These are phyloP conservation scores for Talaromyces adpressus DNA, from an alignment of 495 filamentous ascomycete species.

Conservation along the genomic window DNA sequence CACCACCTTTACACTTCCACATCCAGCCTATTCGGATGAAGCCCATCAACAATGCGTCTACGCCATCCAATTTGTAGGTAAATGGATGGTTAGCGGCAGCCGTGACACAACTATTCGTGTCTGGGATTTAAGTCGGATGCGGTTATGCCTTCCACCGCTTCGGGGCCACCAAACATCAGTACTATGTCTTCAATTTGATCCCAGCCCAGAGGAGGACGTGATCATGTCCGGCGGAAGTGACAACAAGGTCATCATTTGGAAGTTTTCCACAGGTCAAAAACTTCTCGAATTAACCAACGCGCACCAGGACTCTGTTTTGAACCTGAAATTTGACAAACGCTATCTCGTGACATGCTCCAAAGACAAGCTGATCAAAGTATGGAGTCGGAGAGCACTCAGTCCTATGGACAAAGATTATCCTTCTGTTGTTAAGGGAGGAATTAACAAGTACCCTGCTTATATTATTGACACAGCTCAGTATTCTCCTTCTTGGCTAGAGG, in stretches of 20 bases:
- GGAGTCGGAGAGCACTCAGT: conserved; percentile 69
- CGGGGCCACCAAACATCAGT: conserved; percentile 78
- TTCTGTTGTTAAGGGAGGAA: conserved; percentile 24
- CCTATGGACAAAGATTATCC: conserved; percentile 66
- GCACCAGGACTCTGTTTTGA: conserved; percentile 88
- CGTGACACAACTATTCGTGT: conserved; percentile 81
- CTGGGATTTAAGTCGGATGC: conserved; percentile 80
- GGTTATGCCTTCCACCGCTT: conserved; percentile 65
- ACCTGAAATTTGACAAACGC: conserved; percentile 84
- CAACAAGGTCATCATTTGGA: conserved; percentile 82
- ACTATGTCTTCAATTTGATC: conserved; percentile 93
- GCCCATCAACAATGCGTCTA: conserved; percentile 92
- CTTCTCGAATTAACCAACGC: conserved; percentile 66
- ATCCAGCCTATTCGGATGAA: conserved; percentile 71
- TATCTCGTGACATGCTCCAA: conserved; percentile 96
- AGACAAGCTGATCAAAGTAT: conserved; percentile 92
- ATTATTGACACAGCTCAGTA: conserved; percentile 47
- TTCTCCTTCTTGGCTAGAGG: conserved; percentile 34
- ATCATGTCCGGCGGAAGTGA: conserved; percentile 94
- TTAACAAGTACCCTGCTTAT: conserved; percentile 43
- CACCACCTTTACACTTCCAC: conserved; percentile 83
- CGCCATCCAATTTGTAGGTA: conserved; percentile 78
- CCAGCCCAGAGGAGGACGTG: conserved; percentile 80
- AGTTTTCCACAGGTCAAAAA: conserved; percentile 79
- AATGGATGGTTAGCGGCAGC: conserved; percentile 89